Percentiles rank a stretch among this genome's conserved stretches.
phyloP scores from a whole-genome alignment of 2,329 filamentous ascomycete genomes.

The Neodidymelliopsis sp. region DNA sequence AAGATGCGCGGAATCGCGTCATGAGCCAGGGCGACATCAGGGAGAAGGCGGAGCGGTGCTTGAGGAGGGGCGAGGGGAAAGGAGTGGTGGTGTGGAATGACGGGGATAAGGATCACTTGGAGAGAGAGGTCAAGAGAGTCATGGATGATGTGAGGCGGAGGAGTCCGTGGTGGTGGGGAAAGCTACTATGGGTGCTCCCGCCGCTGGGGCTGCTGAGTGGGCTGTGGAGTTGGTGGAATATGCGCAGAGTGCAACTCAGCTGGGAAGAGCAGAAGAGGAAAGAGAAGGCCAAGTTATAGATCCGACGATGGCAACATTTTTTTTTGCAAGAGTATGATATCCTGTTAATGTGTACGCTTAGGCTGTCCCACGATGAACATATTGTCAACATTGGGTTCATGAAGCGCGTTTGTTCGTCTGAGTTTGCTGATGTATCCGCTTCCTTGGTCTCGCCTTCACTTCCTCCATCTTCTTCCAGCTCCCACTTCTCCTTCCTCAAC shows the following conservation, averaged over 20 bases:
- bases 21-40: constrained; percentile 85
- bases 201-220: constrained; percentile 75
- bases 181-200: constrained; percentile 71
- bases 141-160: constrained; percentile 67
- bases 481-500: background rate
- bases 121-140: constrained; percentile 69
- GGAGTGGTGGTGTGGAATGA: constrained; percentile 95
- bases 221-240: constrained; percentile 75
- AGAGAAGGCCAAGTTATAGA: constrained; percentile 67
- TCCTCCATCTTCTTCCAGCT: constrained; percentile 6
- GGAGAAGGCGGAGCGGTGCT: constrained; percentile 79
- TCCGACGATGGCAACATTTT: background rate
- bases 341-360: constrained; percentile 16
- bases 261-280: constrained; percentile 69
- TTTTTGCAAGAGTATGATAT: constrained; percentile 24
- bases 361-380: constrained; percentile 18
- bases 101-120: constrained; percentile 72
- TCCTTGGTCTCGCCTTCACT: constrained; percentile 2
- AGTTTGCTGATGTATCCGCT: background rate
- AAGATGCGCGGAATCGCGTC: constrained; percentile 88
- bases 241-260: constrained; percentile 70
- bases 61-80: constrained; percentile 66
- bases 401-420: background rate
- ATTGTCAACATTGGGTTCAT: constrained; percentile 1
- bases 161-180: constrained; percentile 87